Base-by-base conservation (phyloP, 2,329 filamentous ascomycete species). In the Penicillium sp. region DNA sequence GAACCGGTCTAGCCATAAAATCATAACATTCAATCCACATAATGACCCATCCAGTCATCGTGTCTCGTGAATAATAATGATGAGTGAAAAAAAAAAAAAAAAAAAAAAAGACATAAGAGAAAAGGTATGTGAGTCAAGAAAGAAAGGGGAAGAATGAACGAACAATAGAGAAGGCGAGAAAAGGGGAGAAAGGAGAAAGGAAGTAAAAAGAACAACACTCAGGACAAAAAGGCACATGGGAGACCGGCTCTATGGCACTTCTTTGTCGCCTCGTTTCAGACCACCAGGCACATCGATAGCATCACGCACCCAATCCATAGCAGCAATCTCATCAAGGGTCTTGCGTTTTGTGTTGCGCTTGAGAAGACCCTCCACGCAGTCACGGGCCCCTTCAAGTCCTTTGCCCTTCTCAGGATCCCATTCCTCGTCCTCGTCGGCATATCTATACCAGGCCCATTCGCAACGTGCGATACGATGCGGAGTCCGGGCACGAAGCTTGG, bases 381-480 rank as follows among this genome's bases (percentile, higher is more conserved):
- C 76, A 71, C 85, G 85, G 6, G 88, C 90, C 0, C 87, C 88
- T 33, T 82, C 76, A 45, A 94, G 78, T 1, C 79, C 84, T 43
- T 74, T 75, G 6, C 78, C 81, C 50, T 79, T 78, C 79, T 82
- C 58, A 66, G 75, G 54, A 74, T 95, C 88, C 76, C 94, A 93
- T 48, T 95, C 88, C 32, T 88, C 89, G 48, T 94, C 87, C 10
- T 85, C 82, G 50, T 89, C 84, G 2, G 83, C 88, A 64, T 85
- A 95, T 53, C 86, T 82, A 53, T 88, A 83, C 93, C 93, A 98
- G 42, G 85, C 82, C 93, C 93, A 98, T 65, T 98, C 93, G 44
- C 90, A 87, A 32, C 93, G 79, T 2, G 93, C 93, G 53, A 98
- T 97, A n/a, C 90, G 84, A 66, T 98, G 93, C 45, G 86, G 91